Percentiles rank a stretch among this genome's conserved stretches.
These are phyloP conservation scores for Calocybe gangraenosa DNA, from an alignment of 768 basidiomycete genomes.

Conservation along the genomic window DNA sequence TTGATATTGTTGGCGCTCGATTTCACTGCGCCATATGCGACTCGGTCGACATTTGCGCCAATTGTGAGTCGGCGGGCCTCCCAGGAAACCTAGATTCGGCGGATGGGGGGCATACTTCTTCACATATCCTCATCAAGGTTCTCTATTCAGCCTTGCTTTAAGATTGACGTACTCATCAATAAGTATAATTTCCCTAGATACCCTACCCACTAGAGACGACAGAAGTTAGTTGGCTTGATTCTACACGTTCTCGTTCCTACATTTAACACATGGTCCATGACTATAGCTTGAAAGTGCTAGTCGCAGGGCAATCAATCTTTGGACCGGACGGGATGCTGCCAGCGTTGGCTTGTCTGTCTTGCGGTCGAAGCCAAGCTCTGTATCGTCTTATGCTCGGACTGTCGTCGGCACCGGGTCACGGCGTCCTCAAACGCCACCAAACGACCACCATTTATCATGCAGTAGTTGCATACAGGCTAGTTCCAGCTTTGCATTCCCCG, in stretches of 20 bases:
- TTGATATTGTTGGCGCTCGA: conserved; percentile 87
- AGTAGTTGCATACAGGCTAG: conserved; percentile 57
- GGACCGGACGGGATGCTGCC: conserved; percentile 73
- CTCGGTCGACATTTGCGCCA: conserved; percentile 79
- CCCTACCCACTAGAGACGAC: conserved; percentile 74
- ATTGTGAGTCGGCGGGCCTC: conserved; percentile 83
- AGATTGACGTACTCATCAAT: conserved; percentile 1
- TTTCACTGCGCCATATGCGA: conserved; percentile 93
- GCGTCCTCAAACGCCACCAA: conserved; percentile 26
- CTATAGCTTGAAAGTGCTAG: conserved; percentile 61
- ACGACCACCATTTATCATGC: conserved; percentile 60
- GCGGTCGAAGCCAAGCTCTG: conserved; percentile 52
- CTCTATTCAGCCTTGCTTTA: not conserved
- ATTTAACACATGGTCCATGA: not conserved
- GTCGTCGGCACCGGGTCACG: conserved; percentile 52
- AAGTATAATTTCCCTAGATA: conserved; percentile 49
- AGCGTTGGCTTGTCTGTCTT: conserved; percentile 43
- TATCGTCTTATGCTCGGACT: conserved; percentile 64
- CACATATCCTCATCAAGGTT: conserved; percentile 95
- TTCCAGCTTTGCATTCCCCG: not conserved
- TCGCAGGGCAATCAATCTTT: conserved; percentile 66
- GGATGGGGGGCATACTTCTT: conserved; percentile 75
- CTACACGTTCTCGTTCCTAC: not conserved
- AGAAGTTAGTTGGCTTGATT: conserved; percentile 47
- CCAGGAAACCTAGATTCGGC: conserved; percentile 77